Evolutionary conservation across 768 basidiomycete species (phyloP).

Genomic region (Suillus discolor): DNA sequence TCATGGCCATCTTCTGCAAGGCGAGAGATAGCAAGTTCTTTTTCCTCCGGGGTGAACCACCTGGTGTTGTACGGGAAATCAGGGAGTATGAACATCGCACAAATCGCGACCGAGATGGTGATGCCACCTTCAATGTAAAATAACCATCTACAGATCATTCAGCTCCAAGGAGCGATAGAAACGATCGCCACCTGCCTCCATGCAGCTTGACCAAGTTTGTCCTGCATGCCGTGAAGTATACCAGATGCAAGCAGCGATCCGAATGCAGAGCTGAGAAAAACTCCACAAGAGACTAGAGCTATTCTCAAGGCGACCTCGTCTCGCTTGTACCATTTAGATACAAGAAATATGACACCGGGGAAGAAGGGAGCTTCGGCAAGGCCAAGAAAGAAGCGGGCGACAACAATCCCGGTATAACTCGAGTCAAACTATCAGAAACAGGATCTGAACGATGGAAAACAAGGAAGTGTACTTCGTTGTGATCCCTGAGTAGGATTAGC

Average conservation of each 20-base stretch:
- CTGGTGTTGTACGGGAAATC: constrained; percentile 37
- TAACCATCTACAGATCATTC: constrained; percentile 17
- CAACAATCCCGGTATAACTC: constrained; percentile 7
- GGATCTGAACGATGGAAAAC: neutral
- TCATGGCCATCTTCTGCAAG: constrained; percentile 44
- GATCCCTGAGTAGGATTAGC: neutral
- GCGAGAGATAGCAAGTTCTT: constrained; percentile 31
- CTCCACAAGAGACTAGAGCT: constrained; percentile 38
- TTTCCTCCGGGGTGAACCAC: constrained; percentile 34
- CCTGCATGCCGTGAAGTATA: constrained; percentile 44
- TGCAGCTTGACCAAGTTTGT: constrained; percentile 38
- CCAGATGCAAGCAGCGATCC: constrained; percentile 47
- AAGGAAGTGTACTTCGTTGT: constrained; percentile 6
- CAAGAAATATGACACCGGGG: constrained; percentile 5
- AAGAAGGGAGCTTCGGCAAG: constrained; percentile 8
- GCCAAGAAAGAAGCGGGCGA: constrained; percentile 12
- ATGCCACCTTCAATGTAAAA: constrained; percentile 34
- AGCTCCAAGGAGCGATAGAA: neutral
- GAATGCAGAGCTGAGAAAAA: constrained; percentile 47
- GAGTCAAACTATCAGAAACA: neutral
- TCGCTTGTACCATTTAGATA: constrained; percentile 31
- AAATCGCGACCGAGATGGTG: constrained; percentile 36
- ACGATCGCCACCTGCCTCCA: constrained; percentile 37
- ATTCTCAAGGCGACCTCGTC: constrained; percentile 41
- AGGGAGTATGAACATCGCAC: constrained; percentile 38